Percentiles rank a stretch among this genome's conserved stretches.
phyloP scores from a whole-genome alignment of 2,329 filamentous ascomycete genomes.

The Aspergillus fructus region DNA sequence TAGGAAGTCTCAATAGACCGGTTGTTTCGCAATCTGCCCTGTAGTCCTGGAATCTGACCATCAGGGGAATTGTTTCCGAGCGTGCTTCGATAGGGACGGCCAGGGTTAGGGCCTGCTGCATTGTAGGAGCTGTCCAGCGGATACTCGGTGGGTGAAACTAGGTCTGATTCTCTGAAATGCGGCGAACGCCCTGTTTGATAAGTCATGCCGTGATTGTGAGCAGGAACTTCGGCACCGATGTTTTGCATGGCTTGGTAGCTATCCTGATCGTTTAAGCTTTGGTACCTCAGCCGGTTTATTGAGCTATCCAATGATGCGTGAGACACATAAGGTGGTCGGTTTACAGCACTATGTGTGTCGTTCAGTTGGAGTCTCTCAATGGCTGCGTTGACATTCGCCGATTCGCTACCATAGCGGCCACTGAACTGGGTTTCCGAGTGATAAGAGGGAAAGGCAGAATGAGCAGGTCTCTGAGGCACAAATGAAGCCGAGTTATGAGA shows the following conservation, averaged over 20 bases:
- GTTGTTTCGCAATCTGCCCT: constrained; percentile 50
- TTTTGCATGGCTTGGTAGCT: constrained; percentile 27
- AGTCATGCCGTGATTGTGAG: constrained; percentile 32
- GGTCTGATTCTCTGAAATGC: constrained; percentile 45
- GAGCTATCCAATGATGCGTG: constrained; percentile 48
- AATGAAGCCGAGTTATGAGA: constrained; percentile 37
- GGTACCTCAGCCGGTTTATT: constrained; percentile 45
- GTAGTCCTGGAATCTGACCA: constrained; percentile 46
- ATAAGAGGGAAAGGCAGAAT: constrained; percentile 41
- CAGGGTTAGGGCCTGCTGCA: constrained; percentile 40
- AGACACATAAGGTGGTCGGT: constrained; percentile 30
- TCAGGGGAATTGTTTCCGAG: constrained; percentile 44
- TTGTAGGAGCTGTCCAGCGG: constrained; percentile 48
- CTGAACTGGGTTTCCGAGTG: constrained; percentile 40
- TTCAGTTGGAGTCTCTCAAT: constrained; percentile 38
- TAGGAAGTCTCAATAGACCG: constrained; percentile 31
- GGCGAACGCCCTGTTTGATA: constrained; percentile 37
- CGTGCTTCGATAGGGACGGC: constrained; percentile 43
- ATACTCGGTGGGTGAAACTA: constrained; percentile 48
- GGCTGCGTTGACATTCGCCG: constrained; percentile 31
- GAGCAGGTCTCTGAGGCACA: constrained; percentile 32
- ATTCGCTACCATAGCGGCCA: constrained; percentile 26
- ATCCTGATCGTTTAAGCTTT: constrained; percentile 27
- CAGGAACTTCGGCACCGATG: constrained; percentile 27
- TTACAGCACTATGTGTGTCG: constrained; percentile 29